Percentiles rank a stretch among this genome's conserved stretches.
Evolutionary conservation across 768 basidiomycete species (phyloP).

Genomic region (Tephrocybe sp.): DNA sequence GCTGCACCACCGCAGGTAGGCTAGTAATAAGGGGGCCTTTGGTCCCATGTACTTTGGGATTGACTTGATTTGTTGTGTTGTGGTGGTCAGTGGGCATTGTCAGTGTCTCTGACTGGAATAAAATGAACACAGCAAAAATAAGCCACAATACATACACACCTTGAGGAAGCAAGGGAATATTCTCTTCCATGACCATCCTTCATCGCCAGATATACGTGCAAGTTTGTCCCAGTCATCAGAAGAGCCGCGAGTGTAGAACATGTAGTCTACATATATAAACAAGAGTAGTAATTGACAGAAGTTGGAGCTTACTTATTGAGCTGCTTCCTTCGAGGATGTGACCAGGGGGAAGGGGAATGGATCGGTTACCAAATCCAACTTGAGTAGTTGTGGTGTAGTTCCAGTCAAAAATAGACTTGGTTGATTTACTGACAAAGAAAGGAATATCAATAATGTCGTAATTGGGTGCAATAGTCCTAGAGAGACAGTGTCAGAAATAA

Average conservation of each 20-base stretch:
- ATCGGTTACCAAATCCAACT: conserved; percentile 19
- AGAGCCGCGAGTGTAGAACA: conserved; percentile 32
- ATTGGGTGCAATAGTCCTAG: conserved; percentile 3
- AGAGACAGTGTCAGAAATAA: not conserved
- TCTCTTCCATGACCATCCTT: conserved; percentile 32
- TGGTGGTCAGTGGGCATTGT: conserved; percentile 30
- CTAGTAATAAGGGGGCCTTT: conserved; percentile 27
- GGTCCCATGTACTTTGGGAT: conserved; percentile 30
- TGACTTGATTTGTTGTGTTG: conserved; percentile 29
- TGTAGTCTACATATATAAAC: conserved; percentile 21
- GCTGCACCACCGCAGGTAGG: conserved; percentile 24
- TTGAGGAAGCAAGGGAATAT: conserved; percentile 26
- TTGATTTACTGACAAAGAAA: conserved; percentile 8
- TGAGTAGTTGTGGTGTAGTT: conserved; percentile 32
- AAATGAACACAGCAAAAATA: not conserved
- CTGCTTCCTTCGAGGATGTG: conserved; percentile 30
- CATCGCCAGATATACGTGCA: conserved; percentile 28
- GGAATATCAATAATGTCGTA: conserved; percentile 8
- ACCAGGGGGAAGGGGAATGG: conserved; percentile 24
- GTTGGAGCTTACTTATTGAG: conserved; percentile 23
- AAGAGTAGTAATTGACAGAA: not conserved
- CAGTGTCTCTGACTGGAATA: conserved; percentile 30
- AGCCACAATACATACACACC: not conserved
- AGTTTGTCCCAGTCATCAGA: conserved; percentile 29
- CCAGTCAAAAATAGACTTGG: conserved; percentile 24